A percentile compares a stretch with the other conserved stretches of the same genome.
phyloP scores from a whole-genome alignment of 768 basidiomycete genomes.

The Neoboletus magnificus region DNA sequence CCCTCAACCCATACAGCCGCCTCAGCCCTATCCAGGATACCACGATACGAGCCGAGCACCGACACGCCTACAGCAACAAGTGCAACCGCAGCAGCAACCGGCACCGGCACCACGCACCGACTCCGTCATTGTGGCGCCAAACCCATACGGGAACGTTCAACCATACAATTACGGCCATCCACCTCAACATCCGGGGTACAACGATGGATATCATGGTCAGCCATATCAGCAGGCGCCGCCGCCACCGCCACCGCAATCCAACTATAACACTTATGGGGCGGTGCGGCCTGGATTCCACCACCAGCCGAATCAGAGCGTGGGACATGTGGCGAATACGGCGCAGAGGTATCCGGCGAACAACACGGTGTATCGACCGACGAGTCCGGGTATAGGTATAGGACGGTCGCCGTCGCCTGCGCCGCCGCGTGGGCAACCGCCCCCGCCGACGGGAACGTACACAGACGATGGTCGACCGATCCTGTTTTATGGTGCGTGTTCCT shows the following conservation, averaged over 20 bases:
- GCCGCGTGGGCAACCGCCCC: slow-evolving; percentile 32
- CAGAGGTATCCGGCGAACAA: slow-evolving; percentile 26
- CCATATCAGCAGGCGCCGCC: slow-evolving; percentile 18
- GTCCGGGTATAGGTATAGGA: slow-evolving; percentile 36
- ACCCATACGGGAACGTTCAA: slow-evolving; percentile 11
- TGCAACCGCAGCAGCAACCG: slow-evolving; percentile 20
- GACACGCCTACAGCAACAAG: slow-evolving; percentile 34
- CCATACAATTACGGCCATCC: slow-evolving; percentile 15
- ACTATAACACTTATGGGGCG: slow-evolving; percentile 8
- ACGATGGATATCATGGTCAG: slow-evolving; percentile 14
- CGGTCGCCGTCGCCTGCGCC: slow-evolving; percentile 51
- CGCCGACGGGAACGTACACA: slow-evolving; percentile 73
- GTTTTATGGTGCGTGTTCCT: slow-evolving; percentile 74
- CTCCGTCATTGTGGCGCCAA: slow-evolving; percentile 12
- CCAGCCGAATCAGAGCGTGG: slow-evolving; percentile 12
- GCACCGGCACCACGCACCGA: slow-evolving; percentile 24
- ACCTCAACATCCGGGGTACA: slow-evolving; percentile 23
- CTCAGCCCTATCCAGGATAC: slow-evolving; percentile 21
- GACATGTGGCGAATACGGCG: slow-evolving; percentile 34
- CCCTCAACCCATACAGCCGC: slow-evolving; percentile 8
- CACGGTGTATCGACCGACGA: slow-evolving; percentile 40
- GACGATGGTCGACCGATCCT: slow-evolving; percentile 80
- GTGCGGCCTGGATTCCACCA: slow-evolving; percentile 6
- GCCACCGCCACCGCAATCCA: slow-evolving; percentile 3
- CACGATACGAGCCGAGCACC: slow-evolving; percentile 28